Conservation (phyloP, 805 yeast species). For the Ogataea philodendri region DNA sequence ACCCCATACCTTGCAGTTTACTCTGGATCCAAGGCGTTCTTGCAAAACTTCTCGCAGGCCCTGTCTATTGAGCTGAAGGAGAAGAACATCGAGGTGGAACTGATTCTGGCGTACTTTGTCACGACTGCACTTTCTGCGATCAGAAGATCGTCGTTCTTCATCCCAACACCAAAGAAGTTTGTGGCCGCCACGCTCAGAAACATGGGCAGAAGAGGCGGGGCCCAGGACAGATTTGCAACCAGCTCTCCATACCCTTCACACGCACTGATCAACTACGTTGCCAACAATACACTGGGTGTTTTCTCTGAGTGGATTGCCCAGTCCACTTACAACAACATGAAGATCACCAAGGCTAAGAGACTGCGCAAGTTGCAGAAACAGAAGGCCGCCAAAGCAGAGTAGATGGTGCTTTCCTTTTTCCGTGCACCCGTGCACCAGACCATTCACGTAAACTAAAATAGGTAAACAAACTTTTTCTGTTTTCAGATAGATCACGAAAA, state of each 20-base stretch:
- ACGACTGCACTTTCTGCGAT: conserved; percentile 96
- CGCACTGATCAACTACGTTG: conserved; percentile 83
- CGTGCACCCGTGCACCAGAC: conserved; percentile 9
- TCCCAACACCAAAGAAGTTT: conserved; percentile 80
- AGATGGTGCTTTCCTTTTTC: not conserved
- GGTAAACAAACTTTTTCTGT: conserved; percentile 21
- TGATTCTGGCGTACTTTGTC: conserved; percentile 83
- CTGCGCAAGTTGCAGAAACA: conserved; percentile 37
- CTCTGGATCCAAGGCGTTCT: conserved; percentile 93
- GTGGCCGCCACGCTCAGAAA: conserved; percentile 67
- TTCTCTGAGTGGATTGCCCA: conserved; percentile 67
- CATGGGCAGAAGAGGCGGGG: conserved; percentile 85
- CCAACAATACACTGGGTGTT: conserved; percentile 79
- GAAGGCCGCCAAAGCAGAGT: conserved; percentile 9
- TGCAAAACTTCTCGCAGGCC: conserved; percentile 90
- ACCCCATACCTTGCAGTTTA: conserved; percentile 90
- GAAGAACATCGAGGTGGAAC: conserved; percentile 77
- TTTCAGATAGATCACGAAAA: conserved; percentile 21
- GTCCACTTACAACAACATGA: conserved; percentile 74
- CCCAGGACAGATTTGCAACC: conserved; percentile 86
- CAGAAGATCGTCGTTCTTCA: conserved; percentile 65
- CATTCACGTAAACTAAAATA: conserved; percentile 8
- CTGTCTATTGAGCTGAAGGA: conserved; percentile 78
- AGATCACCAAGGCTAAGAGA: conserved; percentile 69
- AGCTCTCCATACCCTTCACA: conserved; percentile 92